Base-by-base conservation (phyloP, 371 early-diverging fungal species). In the Choanephora cucurbitarum region DNA sequence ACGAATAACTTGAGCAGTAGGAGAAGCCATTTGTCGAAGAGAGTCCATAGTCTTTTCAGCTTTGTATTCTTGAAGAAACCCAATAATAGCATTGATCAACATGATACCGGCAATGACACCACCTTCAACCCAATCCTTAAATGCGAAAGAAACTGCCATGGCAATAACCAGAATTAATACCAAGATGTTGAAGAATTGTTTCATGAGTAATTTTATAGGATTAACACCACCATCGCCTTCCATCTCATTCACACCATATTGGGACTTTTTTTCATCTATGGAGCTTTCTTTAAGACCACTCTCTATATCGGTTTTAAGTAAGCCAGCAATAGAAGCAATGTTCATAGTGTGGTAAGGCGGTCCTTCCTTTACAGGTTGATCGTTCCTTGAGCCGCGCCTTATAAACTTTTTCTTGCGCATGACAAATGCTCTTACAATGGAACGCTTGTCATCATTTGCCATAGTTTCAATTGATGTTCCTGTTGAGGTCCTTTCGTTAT, bases 31-130 rank as follows among this genome's bases (percentile, higher is more conserved):
- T 48, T 89, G 85, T 54, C 90, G 77, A 44, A 95, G 77, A 18
- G 94, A 91, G 49, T 93, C 93, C 85, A 95, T 82, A 11, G 95
- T 92, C 57, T 88, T 82, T 67, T 93, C 92, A 13, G 95, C 93
- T 51, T 89, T 86, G 69, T 80, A 91, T 66, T 95, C 95, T 72
- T 95, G 95, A 34, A 81, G 71, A 59, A 93, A 92, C 3, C 95
- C 95, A 49, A 95, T 89, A 23, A 79, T 71, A 23, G 91, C 86
- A 69, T 94, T 95, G 52, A 90, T 59, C 41, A 87, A 63, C 53
- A 93, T 90, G 50, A 94, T 91, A 50, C 85, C 77, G 18, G 86
- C 65, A 32, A 95, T 85, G 18, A 88, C 86, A 46, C 84, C 84
- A 24, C 75, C 86, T 77, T 87, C 86, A 13, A 85, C 73, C 65